These are phyloP conservation scores for Paragyromitra xinjiangensis DNA, from an alignment of 495 filamentous ascomycete species.

Conservation along the genomic window DNA sequence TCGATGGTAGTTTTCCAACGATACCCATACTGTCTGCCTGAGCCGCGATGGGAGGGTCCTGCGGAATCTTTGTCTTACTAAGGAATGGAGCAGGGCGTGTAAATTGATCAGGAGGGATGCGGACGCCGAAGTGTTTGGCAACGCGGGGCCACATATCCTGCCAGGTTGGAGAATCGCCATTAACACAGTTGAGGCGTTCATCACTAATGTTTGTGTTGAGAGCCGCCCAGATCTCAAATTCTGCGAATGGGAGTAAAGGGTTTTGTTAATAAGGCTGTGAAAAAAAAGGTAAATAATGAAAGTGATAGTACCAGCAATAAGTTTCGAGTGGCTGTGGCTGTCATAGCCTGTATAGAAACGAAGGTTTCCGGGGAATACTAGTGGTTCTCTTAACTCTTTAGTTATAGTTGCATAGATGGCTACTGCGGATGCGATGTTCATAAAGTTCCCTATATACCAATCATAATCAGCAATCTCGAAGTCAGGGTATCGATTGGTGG, in stretches of 20 bases:
- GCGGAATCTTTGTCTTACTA: conserved; percentile 55
- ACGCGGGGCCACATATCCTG: conserved; percentile 67
- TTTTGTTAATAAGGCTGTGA: background rate
- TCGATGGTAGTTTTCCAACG: conserved; percentile 54
- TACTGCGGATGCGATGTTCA: conserved; percentile 65
- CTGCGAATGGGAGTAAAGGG: conserved; percentile 57
- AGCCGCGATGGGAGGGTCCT: conserved; percentile 61
- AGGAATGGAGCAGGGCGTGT: conserved; percentile 38
- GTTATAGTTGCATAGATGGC: conserved; percentile 65
- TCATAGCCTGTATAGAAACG: conserved; percentile 65
- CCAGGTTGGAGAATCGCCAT: conserved; percentile 66
- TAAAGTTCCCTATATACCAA: conserved; percentile 63
- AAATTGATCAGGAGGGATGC: conserved; percentile 64
- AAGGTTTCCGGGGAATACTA: conserved; percentile 64
- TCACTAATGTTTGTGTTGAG: conserved; percentile 61
- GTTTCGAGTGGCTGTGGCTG: conserved; percentile 63
- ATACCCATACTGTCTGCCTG: conserved; percentile 61
- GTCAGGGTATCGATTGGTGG: background rate
- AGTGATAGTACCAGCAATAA: conserved; percentile 48
- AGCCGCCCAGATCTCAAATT: conserved; percentile 66
- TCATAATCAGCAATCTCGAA: conserved; percentile 12
- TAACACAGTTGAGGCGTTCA: conserved; percentile 67
- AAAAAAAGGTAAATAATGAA: background rate
- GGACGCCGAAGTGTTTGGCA: conserved; percentile 62
- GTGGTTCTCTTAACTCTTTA: conserved; percentile 62